phyloP scores from a whole-genome alignment of 257 asterid genomes.

The Osmanthus fragrans region DNA sequence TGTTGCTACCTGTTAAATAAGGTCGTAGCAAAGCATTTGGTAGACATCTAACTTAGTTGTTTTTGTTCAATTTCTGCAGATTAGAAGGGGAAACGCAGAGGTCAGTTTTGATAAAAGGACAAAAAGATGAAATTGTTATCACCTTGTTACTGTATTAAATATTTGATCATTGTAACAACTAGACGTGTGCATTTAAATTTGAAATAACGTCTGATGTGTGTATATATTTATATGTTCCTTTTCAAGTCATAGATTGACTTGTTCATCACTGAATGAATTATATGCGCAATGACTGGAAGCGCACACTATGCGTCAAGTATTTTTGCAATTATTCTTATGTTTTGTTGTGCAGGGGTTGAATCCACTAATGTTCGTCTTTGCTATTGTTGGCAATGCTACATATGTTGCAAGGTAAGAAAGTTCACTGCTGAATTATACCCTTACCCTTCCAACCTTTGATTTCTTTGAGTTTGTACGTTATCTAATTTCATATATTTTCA shows the following conservation, averaged over 20 bases:
- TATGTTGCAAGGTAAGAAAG: constrained; percentile 71
- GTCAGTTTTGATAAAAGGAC: constrained; percentile 26
- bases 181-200: background rate
- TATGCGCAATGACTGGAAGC: background rate
- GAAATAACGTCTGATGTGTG: background rate
- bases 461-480: background rate
- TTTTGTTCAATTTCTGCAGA: constrained; percentile 38
- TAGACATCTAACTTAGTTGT: constrained; percentile 12
- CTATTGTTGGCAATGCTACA: constrained; percentile 65
- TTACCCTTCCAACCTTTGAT: background rate
- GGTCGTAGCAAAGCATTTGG: background rate
- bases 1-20: background rate
- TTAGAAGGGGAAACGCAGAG: constrained; percentile 64
- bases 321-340: background rate
- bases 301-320: background rate
- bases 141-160: background rate
- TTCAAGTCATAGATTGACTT: background rate
- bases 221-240: background rate
- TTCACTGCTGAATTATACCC: background rate
- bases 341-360: constrained; percentile 60
- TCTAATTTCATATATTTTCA: background rate
- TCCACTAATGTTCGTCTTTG: constrained; percentile 75
- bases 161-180: background rate
- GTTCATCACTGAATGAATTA: background rate
- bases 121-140: background rate